phyloP scores from a whole-genome alignment of 768 basidiomycete species.

The Russula emetica region DNA sequence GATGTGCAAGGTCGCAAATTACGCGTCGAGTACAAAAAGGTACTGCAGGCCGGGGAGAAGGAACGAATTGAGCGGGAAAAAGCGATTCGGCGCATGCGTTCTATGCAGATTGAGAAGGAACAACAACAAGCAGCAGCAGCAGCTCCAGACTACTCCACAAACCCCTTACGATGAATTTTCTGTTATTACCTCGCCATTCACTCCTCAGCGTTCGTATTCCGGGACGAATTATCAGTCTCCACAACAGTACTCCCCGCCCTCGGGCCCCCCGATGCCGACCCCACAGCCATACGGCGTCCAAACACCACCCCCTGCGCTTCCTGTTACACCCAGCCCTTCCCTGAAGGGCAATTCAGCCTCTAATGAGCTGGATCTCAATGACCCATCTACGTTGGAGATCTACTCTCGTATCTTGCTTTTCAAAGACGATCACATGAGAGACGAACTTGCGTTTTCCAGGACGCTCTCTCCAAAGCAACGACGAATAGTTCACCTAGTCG shows the following conservation, averaged over 20 bases:
- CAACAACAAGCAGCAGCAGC: conserved; percentile 40
- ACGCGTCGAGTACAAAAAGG: conserved; percentile 99
- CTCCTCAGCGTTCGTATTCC: conserved; percentile 71
- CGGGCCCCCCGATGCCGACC: conserved; percentile 39
- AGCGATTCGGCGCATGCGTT: conserved; percentile 95
- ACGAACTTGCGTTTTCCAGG: conserved; percentile 95
- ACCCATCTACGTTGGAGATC: conserved; percentile 92
- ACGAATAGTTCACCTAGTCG: conserved; percentile 90
- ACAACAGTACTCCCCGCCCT: conserved; percentile 64
- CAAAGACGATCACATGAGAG: conserved; percentile 96
- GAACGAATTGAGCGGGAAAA: conserved; percentile 98
- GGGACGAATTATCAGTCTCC: conserved; percentile 55
- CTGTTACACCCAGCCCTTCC: conserved; percentile 53
- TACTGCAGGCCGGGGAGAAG: conserved; percentile 98
- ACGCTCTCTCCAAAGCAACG: conserved; percentile 80
- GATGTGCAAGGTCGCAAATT: conserved; percentile 96
- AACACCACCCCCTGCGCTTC: conserved; percentile 51
- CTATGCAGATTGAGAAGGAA: conserved; percentile 91
- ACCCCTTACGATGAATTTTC: conserved; percentile 68
- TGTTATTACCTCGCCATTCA: conserved; percentile 51
- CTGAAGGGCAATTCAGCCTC: conserved; percentile 53
- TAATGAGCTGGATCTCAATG: conserved; percentile 89
- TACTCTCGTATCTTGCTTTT: conserved; percentile 95
- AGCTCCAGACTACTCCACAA: conserved; percentile 29
- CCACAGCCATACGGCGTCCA: conserved; percentile 42